Base-by-base conservation (phyloP, 2,329 filamentous ascomycete species). In the Pestalotiopsis sp. region DNA sequence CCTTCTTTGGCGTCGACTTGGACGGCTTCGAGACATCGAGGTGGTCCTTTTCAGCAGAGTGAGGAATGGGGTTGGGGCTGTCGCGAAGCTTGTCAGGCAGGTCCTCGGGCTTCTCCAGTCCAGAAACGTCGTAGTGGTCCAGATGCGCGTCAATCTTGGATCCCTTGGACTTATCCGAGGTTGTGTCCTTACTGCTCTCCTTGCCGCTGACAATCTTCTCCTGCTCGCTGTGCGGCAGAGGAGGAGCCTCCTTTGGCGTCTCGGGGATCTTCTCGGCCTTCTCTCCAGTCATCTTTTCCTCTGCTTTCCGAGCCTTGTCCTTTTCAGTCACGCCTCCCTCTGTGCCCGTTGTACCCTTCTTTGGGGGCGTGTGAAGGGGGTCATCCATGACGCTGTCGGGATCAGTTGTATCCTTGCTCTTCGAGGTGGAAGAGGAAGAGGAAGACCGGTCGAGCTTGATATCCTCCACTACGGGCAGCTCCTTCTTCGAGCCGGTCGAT, bases 381-480 rank as follows among this genome's bases (percentile, higher is more conserved):
- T 98, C 95, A 76, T 97, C 93, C 95, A 98, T 98, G 69, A 98
- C 94, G 55, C 95, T 94, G 77, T 97, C 90, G 73, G 91, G 90
- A 70, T 89, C 84, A 36, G 89, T 88, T 25, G 91, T 89, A 79
- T 86, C 88, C 76, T 86, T 86, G 72, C 88, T 89, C 76, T 87
- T 86, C 11, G 61, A 79, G 11, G 87, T 78, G 31, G 27, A 31
- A 7, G 31, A 36, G 31, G 31, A 36, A 36, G 31, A 36, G 2
- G 31, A 36, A 2, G 85, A 87, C 62, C 84, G 82, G 69, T 89
- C 86, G 45, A 78, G 74, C 1, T 85, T 83, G n/a, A 84, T 81
- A 68, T 86, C 85, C 73, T 86, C 85, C 27, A 87, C 77, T 6
- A 80, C 73, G 1, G 86, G 82, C 17, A 84, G 75, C 31, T 81